Evolutionary conservation across 2,329 filamentous ascomycete species (phyloP).

Genomic region (Phaeosphaeriaceae sp.): DNA sequence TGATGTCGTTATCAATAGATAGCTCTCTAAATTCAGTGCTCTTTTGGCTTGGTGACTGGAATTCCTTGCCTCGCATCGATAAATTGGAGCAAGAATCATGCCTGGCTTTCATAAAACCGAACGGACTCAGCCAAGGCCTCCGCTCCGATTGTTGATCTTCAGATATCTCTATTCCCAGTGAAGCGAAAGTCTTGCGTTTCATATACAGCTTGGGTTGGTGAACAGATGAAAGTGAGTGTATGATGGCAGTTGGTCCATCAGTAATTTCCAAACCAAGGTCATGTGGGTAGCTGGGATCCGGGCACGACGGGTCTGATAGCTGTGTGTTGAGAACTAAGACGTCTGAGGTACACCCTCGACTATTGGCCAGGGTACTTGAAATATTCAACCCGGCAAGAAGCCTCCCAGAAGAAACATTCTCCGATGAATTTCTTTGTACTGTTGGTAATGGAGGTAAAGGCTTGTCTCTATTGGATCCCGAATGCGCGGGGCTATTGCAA

Average conservation of each 20-base stretch:
- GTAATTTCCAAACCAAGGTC: constrained; percentile 26
- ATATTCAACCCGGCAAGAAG: constrained; percentile 36
- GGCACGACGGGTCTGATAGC: constrained; percentile 16
- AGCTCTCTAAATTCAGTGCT: constrained; percentile 19
- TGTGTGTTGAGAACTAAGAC: constrained; percentile 26
- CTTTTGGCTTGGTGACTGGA: constrained; percentile 18
- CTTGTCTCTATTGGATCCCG: constrained; percentile 25
- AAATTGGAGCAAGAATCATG: background rate
- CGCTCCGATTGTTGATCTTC: constrained; percentile 7
- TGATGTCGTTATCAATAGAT: constrained; percentile 24
- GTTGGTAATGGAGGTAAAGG: constrained; percentile 34
- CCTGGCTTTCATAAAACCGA: background rate
- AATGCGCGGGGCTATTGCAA: constrained; percentile 26
- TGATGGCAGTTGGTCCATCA: constrained; percentile 15
- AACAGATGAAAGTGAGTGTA: constrained; percentile 19
- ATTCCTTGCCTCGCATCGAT: constrained; percentile 17
- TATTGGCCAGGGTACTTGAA: constrained; percentile 2
- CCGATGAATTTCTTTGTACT: background rate
- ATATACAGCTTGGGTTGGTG: background rate
- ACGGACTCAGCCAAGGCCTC: constrained; percentile 1
- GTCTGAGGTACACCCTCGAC: constrained; percentile 32
- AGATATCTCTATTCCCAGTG: constrained; percentile 20
- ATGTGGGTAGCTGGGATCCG: constrained; percentile 8
- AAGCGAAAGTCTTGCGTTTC: constrained; percentile 13
- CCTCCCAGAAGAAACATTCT: constrained; percentile 20